Percentiles rank a stretch among this genome's conserved stretches.
These are phyloP conservation scores for Colletotrichum tropicicola DNA, from an alignment of 2,329 filamentous ascomycete genomes.

Conservation along the genomic window DNA sequence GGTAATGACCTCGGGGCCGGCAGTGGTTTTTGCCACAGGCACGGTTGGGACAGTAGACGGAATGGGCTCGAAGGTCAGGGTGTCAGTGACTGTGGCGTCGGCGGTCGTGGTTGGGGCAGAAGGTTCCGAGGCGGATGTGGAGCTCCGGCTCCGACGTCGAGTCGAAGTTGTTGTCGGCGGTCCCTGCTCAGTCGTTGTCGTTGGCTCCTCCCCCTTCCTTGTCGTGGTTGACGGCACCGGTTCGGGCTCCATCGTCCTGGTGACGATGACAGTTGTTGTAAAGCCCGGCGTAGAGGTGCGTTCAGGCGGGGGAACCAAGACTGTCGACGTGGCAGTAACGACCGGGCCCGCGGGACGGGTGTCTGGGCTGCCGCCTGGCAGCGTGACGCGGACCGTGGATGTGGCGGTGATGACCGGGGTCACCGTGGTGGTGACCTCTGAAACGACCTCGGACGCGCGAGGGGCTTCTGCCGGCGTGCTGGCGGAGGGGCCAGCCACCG, in stretches of 20 bases:
- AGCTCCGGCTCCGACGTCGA: neutral
- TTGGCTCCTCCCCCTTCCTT: constrained; percentile 8
- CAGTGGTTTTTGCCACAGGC: neutral
- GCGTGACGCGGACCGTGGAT: constrained; percentile 21
- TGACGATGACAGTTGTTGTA: constrained; percentile 24
- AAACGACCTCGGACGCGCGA: neutral
- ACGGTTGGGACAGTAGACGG: constrained; percentile 8
- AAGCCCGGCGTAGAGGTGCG: neutral
- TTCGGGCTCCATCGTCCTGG: constrained; percentile 3
- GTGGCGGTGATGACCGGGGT: constrained; percentile 19
- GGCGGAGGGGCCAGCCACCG: constrained; percentile 26
- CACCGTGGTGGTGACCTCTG: constrained; percentile 13
- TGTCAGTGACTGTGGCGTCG: neutral
- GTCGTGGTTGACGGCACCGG: constrained; percentile 2
- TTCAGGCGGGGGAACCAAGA: constrained; percentile 11
- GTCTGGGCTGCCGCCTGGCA: neutral
- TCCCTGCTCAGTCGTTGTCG: constrained; percentile 1
- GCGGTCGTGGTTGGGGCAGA: neutral
- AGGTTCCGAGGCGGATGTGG: neutral
- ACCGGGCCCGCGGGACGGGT: constrained; percentile 15
- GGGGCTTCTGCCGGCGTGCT: neutral
- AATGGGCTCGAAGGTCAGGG: neutral
- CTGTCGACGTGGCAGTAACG: constrained; percentile 21
- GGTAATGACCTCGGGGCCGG: constrained; percentile 12
- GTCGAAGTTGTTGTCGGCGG: neutral